Conservation (phyloP, 2,329 filamentous ascomycete genomes). For the Mariannaea elegans region DNA sequence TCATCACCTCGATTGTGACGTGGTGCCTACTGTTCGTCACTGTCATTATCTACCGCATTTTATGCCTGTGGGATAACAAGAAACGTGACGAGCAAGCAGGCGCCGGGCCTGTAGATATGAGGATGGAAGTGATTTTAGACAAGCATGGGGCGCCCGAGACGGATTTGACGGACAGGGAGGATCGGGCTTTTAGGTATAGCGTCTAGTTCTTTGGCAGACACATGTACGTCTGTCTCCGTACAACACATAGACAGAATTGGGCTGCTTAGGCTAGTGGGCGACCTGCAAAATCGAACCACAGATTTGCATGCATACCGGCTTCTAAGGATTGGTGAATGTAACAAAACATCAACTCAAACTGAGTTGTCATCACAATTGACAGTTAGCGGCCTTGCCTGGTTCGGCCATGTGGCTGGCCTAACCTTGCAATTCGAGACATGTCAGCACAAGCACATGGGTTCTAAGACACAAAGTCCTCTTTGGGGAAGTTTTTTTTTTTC, state of each 20-base stretch:
- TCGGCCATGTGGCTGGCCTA: not conserved
- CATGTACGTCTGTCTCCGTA: no score
- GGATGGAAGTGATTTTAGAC: conserved; percentile 13
- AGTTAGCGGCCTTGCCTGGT: no score
- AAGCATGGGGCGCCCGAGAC: conserved; percentile 16
- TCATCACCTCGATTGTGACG: conserved; percentile 46
- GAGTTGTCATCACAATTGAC: no score
- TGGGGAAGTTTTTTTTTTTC: no score
- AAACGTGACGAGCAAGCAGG: not conserved
- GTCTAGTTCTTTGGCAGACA: not conserved
- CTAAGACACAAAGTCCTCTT: no score
- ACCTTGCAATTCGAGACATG: conserved; percentile 5
- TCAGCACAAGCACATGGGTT: not conserved
- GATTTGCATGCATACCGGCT: no score
- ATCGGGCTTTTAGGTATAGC: conserved; percentile 17
- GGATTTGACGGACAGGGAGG: conserved; percentile 19
- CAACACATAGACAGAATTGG: no score
- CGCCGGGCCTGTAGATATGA: not conserved
- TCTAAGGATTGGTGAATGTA: no score
- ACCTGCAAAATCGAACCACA: no score
- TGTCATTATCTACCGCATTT: conserved; percentile 7
- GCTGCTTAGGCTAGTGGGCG: no score
- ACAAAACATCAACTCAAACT: no score
- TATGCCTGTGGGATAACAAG: not conserved
- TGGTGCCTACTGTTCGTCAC: conserved; percentile 10